These are phyloP conservation scores for Apiospora phragmitis DNA, from an alignment of 2,329 filamentous ascomycete species.

Conservation along the genomic window DNA sequence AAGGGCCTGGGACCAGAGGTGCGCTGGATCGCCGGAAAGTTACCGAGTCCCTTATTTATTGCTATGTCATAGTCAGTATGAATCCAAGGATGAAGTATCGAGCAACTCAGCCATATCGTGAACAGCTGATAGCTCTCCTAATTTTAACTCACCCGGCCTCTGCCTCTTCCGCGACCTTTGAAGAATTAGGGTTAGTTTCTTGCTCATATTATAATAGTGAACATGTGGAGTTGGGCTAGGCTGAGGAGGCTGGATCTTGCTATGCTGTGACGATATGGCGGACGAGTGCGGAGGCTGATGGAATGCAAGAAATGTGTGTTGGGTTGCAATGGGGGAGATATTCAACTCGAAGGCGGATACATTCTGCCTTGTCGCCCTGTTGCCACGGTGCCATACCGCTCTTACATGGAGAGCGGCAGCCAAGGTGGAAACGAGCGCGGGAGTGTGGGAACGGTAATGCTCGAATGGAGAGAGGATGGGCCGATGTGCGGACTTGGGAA, in stretches of 20 bases:
- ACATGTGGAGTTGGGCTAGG: background rate
- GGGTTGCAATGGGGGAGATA: background rate
- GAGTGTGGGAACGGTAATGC: background rate
- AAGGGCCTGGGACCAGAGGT: conserved; percentile 54
- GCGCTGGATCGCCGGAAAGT: conserved; percentile 50
- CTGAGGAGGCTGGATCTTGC: background rate
- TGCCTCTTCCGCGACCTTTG: background rate
- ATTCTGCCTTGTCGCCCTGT: background rate
- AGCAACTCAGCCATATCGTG: background rate
- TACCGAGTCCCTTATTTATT: no score
- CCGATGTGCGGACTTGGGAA: background rate
- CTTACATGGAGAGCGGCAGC: background rate
- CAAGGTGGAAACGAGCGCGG: background rate
- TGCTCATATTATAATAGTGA: no score
- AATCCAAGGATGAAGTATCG: no score
- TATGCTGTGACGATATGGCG: background rate
- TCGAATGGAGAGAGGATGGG: background rate
- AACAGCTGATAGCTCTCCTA: background rate
- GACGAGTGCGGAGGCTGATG: background rate
- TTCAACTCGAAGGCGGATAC: background rate
- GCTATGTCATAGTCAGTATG: no score
- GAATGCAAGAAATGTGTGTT: background rate
- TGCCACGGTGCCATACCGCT: background rate
- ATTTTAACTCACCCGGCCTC: conserved; percentile 11
- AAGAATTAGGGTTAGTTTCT: background rate